phyloP scores from a whole-genome alignment of 345 rosid genomes.

The Aquilaria sinensis region DNA sequence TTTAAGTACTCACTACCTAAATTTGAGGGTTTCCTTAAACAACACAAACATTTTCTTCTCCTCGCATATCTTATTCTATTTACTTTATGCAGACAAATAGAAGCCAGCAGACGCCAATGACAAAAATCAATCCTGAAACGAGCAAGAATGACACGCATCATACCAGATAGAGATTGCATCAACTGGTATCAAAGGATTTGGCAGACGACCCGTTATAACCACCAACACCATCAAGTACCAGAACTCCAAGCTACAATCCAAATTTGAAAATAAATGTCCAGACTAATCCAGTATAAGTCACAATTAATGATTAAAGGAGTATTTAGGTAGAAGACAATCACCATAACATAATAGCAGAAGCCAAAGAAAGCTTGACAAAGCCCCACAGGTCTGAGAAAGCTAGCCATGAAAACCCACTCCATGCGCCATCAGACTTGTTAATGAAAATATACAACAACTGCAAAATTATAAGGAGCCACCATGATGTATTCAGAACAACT shows the following conservation, averaged over 20 bases:
- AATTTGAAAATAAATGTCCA: background rate
- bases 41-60: too few species aligned
- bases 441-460: conserved; percentile 77
- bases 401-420: conserved; percentile 85
- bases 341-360: conserved; percentile 95
- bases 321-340: conserved; percentile 13
- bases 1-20: too few species aligned
- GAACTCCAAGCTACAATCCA: conserved; percentile 73
- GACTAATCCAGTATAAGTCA: background rate
- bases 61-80: too few species aligned
- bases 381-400: conserved; percentile 77
- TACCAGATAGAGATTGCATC: conserved; percentile 95
- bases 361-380: conserved; percentile 79
- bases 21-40: too few species aligned
- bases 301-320: background rate
- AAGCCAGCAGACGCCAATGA: too few species aligned
- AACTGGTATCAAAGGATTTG: conserved; percentile 70
- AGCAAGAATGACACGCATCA: background rate
- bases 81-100: too few species aligned
- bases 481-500: conserved; percentile 64
- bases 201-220: conserved; percentile 72
- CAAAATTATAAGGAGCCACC: conserved; percentile 72
- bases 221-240: conserved; percentile 85
- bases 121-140: background rate
- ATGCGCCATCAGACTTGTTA: conserved; percentile 85